phyloP scores from a whole-genome alignment of 2,329 filamentous ascomycete genomes.

The Scorias spongiosa region DNA sequence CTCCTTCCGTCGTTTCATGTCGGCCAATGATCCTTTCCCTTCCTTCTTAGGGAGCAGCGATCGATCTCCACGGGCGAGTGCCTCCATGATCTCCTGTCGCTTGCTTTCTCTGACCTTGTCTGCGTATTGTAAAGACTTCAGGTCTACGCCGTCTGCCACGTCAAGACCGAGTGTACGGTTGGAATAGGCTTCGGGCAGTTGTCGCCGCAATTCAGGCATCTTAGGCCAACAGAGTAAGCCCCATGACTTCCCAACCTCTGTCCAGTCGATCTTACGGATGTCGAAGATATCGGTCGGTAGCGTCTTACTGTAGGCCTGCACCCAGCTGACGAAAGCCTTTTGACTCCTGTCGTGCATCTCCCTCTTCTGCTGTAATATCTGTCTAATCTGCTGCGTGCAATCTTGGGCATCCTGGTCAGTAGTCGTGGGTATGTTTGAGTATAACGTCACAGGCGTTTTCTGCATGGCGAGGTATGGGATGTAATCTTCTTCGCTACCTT shows the following conservation, averaged over 20 bases:
- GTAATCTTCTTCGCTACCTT: conserved; percentile 79
- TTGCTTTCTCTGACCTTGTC: conserved; percentile 30
- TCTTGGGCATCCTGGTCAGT: conserved; percentile 42
- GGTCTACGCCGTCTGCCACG: conserved; percentile 19
- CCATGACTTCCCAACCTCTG: conserved; percentile 66
- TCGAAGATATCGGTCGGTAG: conserved; percentile 85
- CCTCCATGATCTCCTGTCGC: conserved; percentile 22
- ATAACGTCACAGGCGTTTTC: conserved; percentile 18
- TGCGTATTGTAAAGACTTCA: conserved; percentile 27
- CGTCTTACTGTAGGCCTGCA: conserved; percentile 81
- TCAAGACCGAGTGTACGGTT: conserved; percentile 26
- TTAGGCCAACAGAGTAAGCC: conserved; percentile 73
- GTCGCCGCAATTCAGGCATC: conserved; percentile 64
- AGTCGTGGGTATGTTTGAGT: conserved; percentile 32
- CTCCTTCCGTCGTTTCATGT: conserved; percentile 16
- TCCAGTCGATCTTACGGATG: conserved; percentile 68
- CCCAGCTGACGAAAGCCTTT: conserved; percentile 84
- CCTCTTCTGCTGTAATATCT: conserved; percentile 43
- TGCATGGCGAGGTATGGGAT: conserved; percentile 55
- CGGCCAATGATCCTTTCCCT: conserved; percentile 11
- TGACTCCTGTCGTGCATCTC: conserved; percentile 76
- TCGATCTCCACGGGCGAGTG: conserved; percentile 13
- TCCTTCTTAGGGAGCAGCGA: conserved; percentile 13
- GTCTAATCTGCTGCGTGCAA: conserved; percentile 46
- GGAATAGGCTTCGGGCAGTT: conserved; percentile 21